These are phyloP conservation scores for Otatea glauca DNA, from an alignment of 176 grass and related monocot species.

Conservation along the genomic window DNA sequence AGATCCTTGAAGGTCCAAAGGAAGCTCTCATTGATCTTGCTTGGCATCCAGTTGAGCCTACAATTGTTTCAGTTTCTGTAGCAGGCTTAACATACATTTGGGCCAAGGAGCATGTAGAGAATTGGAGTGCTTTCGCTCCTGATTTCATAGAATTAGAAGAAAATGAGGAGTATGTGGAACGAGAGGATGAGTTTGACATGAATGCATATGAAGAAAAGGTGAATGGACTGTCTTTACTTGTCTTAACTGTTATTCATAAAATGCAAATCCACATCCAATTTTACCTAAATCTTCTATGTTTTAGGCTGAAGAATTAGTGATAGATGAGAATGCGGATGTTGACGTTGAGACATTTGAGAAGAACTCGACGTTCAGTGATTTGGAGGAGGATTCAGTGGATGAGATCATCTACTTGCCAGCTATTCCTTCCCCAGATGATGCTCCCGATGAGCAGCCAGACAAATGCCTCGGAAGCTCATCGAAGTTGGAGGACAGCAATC, in stretches of 20 bases:
- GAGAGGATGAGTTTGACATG: constrained; percentile 90
- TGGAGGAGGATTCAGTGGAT: constrained; percentile 64
- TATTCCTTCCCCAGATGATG: constrained; percentile 80
- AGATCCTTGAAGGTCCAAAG: constrained; percentile 98
- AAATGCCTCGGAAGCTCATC: constrained; percentile 87
- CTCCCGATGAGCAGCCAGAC: constrained; percentile 79
- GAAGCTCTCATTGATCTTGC: constrained; percentile 91
- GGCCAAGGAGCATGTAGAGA: constrained; percentile 89
- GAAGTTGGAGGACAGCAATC: constrained; percentile 92
- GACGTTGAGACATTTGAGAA: constrained; percentile 78
- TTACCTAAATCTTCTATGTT: constrained; percentile 49
- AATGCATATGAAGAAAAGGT: constrained; percentile 85
- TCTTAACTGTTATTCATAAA: constrained; percentile 35
- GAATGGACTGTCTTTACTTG: background rate
- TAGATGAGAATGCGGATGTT: constrained; percentile 80
- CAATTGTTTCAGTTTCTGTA: constrained; percentile 82
- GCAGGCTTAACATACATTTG: constrained; percentile 78
- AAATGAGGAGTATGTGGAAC: constrained; percentile 96
- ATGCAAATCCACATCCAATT: constrained; percentile 27
- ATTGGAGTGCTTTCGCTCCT: constrained; percentile 99
- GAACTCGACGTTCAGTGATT: constrained; percentile 63
- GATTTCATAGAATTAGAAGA: constrained; percentile 96
- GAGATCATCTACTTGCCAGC: constrained; percentile 75
- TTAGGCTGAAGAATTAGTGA: constrained; percentile 71
- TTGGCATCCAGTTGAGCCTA: constrained; percentile 89